Base-by-base conservation (phyloP, 2,329 filamentous ascomycete species). In the Fusarium verticillioides region DNA sequence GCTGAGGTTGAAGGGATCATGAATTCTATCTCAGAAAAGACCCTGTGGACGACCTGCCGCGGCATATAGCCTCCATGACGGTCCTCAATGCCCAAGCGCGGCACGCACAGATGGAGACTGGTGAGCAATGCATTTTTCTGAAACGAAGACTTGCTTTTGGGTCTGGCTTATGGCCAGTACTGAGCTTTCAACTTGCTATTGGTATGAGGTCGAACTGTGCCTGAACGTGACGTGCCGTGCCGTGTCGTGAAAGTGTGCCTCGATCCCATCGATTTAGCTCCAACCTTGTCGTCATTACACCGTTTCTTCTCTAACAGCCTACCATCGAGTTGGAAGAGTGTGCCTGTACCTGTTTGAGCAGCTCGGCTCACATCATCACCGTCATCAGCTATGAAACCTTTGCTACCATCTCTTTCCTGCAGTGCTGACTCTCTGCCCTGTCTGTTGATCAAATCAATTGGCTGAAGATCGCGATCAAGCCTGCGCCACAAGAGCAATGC, bases 241-340 rank as follows among this genome's bases (percentile, higher is more conserved):
- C 61, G 61, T 70, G 60, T 69, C 47, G 50, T 50, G 52, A 66
- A 70, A 50, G 63, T 61, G 60, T 69, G 57, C 49, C 52, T 54
- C 39, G 36, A 72, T 63, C 57, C 39, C 59, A 26, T 60, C 71
- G 66, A 64, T 68, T 69, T 71, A 75, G 72, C 57, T 63, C 56
- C 54, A 63, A 57, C 37, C 23, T 63, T 47, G 66, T 73, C 70
- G 58, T 72, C 68, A 71, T 72, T 63, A 32, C 28, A 42, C 46
- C 32, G 47, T 54, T 54, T 46, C 59, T 54, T 63, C 7, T 69
- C 39, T 13, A 36, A 36, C 40, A 40, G 11, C 8, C 40, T 67
- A 28, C 28, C 43, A 49, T 54, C 60, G 28, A 58, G 32, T 30
- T 53, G 32, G 44, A 59, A 65, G 42, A 49, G 36, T 50, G 50